These are phyloP conservation scores for Teratosphaeria zuluensis DNA, from an alignment of 2,329 filamentous ascomycete species.

Conservation along the genomic window DNA sequence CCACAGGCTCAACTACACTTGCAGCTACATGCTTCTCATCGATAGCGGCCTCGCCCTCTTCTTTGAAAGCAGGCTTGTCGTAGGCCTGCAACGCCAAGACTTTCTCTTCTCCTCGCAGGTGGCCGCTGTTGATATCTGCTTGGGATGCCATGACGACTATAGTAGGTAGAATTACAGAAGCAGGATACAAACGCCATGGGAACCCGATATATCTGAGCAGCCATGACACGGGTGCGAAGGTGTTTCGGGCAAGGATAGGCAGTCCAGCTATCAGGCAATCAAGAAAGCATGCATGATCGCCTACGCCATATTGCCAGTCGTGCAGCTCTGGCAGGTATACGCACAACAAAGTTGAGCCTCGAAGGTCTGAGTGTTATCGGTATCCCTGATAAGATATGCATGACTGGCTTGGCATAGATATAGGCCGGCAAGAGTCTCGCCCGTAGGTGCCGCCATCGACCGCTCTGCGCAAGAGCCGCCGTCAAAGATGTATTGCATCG, in stretches of 20 bases:
- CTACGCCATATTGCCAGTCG: background rate
- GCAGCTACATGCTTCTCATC: background rate
- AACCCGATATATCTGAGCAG: background rate
- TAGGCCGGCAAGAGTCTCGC: too few relatives aligned
- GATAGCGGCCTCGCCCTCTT: background rate
- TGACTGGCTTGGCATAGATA: too few relatives aligned
- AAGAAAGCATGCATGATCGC: background rate
- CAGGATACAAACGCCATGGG: background rate
- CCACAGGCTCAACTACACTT: background rate
- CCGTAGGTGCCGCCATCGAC: too few relatives aligned
- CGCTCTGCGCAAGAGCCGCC: too few relatives aligned
- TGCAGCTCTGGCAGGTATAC: too few relatives aligned
- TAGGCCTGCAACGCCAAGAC: background rate
- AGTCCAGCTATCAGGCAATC: background rate
- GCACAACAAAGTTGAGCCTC: too few relatives aligned
- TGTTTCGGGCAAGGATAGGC: background rate
- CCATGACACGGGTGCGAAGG: background rate
- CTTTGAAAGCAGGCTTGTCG: constrained; percentile 3
- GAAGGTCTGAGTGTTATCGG: too few relatives aligned
- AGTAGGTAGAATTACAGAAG: background rate
- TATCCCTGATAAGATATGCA: too few relatives aligned
- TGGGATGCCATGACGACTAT: background rate
- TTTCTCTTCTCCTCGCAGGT: constrained; percentile 1
- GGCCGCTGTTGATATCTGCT: background rate
- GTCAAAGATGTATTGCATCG: too few relatives aligned